Conservation (phyloP, 1,139 yeast genomes). For the Saccharomyces hybrid region DNA sequence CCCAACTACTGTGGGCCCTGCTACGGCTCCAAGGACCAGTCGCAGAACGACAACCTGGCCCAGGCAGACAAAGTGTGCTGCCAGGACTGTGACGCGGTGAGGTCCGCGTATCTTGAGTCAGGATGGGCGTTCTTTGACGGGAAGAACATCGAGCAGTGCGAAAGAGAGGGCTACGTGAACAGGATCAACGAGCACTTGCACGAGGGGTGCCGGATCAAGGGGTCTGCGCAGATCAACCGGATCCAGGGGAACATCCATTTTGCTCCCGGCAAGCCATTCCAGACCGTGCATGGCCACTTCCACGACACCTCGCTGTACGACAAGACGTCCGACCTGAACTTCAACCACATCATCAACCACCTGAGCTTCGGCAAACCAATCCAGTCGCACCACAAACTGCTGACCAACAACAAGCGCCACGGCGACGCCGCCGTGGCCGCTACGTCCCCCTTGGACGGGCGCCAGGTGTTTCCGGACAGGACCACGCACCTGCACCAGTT, state of each 20-base stretch:
- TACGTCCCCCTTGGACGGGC: constrained; percentile 68
- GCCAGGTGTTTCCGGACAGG: constrained; percentile 35
- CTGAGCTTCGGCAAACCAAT: constrained; percentile 74
- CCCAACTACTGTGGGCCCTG: constrained; percentile 73
- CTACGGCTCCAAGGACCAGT: constrained; percentile 74
- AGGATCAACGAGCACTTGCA: constrained; percentile 49
- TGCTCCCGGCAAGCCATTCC: constrained; percentile 77
- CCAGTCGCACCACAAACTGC: constrained; percentile 19
- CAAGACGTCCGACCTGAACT: constrained; percentile 49
- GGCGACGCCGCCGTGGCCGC: constrained; percentile 32
- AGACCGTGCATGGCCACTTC: constrained; percentile 52
- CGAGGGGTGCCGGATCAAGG: constrained; percentile 86
- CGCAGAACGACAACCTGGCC: constrained; percentile 36
- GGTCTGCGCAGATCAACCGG: constrained; percentile 72
- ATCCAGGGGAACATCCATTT: constrained; percentile 89
- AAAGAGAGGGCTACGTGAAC: constrained; percentile 72
- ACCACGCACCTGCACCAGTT: constrained; percentile 51
- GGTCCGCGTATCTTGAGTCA: constrained; percentile 63
- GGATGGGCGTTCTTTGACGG: constrained; percentile 94
- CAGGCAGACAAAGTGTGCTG: constrained; percentile 50
- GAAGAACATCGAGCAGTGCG: constrained; percentile 79
- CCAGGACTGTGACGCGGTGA: constrained; percentile 77
- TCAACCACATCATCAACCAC: constrained; percentile 69
- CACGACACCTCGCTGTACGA: constrained; percentile 77
- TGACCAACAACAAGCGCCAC: constrained; percentile 12